Conservation (phyloP, 106 monocot species). For the Amphibolis antarctica region DNA sequence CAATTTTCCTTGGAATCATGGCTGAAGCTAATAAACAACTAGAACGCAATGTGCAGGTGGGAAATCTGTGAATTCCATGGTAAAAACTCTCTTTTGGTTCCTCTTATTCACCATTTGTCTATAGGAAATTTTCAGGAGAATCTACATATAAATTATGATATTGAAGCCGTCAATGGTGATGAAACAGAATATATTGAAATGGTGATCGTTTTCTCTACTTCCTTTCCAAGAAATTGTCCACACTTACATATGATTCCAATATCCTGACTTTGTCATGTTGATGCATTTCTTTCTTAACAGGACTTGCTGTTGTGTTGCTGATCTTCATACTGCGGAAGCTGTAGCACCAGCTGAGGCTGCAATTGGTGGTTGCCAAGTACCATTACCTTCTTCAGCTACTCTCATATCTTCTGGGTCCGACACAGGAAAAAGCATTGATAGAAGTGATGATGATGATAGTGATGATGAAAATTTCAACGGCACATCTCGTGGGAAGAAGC, state of each 20-base stretch:
- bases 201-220: conserved; percentile 22
- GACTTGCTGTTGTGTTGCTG: conserved; percentile 82
- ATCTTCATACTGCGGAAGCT: conserved; percentile 64
- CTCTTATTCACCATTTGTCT: neutral
- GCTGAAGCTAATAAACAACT: conserved; percentile 68
- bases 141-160: conserved; percentile 36
- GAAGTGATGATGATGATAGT: conserved; percentile 20
- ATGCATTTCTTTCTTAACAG: conserved; percentile 25
- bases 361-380: conserved; percentile 14
- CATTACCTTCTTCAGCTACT: neutral
- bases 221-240: neutral
- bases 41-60: conserved; percentile 29
- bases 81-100: neutral
- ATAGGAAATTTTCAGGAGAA: conserved; percentile 24
- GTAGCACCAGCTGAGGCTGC: conserved; percentile 59
- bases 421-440: neutral
- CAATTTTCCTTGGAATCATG: conserved; percentile 63
- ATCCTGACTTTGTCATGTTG: neutral
- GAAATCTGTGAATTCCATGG: neutral
- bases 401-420: conserved; percentile 26
- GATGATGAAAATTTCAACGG: neutral
- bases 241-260: too few relatives aligned
- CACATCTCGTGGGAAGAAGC: neutral
- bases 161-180: conserved; percentile 64
- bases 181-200: conserved; percentile 73